Base-by-base conservation (phyloP, 768 basidiomycete species). In the Suillus decipiens region DNA sequence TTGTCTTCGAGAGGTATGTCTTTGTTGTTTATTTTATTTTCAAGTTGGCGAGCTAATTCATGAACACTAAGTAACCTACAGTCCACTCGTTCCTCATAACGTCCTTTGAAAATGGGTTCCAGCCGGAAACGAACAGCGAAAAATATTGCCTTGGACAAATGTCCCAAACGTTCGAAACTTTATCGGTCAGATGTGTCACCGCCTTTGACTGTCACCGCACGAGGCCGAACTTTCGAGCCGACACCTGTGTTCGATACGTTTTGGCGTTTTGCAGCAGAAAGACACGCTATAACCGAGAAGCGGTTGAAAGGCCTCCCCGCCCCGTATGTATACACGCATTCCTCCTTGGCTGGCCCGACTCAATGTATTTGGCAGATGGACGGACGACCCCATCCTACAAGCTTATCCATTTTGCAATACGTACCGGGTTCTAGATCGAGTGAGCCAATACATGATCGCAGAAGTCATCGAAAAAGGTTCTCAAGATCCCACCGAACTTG, bases 381-480 rank as follows among this genome's bases (percentile, higher is more conserved):
- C 90, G 0, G 71, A 80, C 1, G 89, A 93, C 70, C 69, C 73
- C 3, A 84, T 88, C 57, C 77, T 93, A 22, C 78, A 71, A 2
- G 69, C 76, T 14, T 81, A 85, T 67, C 80, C 79, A 36, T 92
- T 92, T 71, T 91, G 89, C 75, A 91, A 92, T 68, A 84, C 88
- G 0, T 93, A 82, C 70, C 89, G 92, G 41, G 85, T 92, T 9
- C 80, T 87, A 50, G 92, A 93, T 76, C 85, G 84, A 41, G 81
- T 81, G 19, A 85, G 83, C 36, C 92, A 93, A 68, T 93, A 81
- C 65, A 78, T 93, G 62, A 80, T 93, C 37, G 69, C 73, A 7
- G 82, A 90, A 61, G 89, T 93, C 64, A 86, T 93, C 64, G 81
- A 87, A 67, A 84, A 85, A 68, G 90, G 90, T 43, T 78, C 84